Conservation (phyloP, 306 rosid genomes). For the Corylus heterophylla region DNA sequence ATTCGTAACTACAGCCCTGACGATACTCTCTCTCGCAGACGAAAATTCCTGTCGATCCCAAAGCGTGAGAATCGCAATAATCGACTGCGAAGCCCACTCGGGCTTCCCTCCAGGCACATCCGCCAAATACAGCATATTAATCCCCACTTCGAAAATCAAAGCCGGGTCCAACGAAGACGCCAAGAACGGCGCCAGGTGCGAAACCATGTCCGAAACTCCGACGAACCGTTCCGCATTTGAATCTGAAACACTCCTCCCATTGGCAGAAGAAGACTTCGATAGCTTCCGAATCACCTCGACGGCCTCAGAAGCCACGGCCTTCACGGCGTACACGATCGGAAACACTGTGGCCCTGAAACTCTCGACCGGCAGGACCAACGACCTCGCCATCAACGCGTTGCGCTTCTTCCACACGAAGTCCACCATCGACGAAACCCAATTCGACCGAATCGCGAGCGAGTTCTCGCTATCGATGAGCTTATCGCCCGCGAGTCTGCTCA, state of each 20-base stretch:
- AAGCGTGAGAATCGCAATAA: constrained; percentile 84
- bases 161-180: constrained; percentile 95
- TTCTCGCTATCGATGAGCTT: constrained; percentile 93
- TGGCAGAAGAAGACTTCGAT: constrained; percentile 58
- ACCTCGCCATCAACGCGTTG: constrained; percentile 86
- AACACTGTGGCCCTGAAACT: constrained; percentile 83
- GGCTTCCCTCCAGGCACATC: constrained; percentile 99
- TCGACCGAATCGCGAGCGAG: constrained; percentile 87
- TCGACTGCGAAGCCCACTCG: constrained; percentile 97
- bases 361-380: constrained; percentile 87
- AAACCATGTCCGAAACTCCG: constrained; percentile 90
- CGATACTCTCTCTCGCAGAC: constrained; percentile 94
- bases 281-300: constrained; percentile 77
- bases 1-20: constrained; percentile 95
- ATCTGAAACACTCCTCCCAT: constrained; percentile 43
- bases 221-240: constrained; percentile 77
- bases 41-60: constrained; percentile 98
- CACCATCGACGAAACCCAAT: constrained; percentile 95
- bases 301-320: constrained; percentile 88
- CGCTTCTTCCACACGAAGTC: constrained; percentile 96
- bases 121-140: constrained; percentile 91
- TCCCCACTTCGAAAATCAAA: constrained; percentile 90
- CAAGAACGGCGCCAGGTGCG: constrained; percentile 91
- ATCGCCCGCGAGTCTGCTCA: constrained; percentile 93
- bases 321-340: constrained; percentile 84